phyloP scores from a whole-genome alignment of 1,139 yeast genomes.

The Sugiyamaella grinbergsii region DNA sequence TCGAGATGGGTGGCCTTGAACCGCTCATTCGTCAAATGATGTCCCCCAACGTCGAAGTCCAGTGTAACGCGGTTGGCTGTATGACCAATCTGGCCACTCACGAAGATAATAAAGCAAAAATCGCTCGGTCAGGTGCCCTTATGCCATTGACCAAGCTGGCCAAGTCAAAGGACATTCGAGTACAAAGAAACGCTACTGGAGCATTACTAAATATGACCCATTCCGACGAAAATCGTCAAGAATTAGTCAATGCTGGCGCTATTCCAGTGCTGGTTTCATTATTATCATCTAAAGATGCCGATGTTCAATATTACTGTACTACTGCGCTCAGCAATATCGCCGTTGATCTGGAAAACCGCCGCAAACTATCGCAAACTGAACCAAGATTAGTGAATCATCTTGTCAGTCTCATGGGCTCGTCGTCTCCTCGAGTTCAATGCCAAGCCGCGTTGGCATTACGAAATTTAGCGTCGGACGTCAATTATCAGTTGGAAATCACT shows the following conservation, averaged over 20 bases:
- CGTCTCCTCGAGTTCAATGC: slow-evolving; percentile 90
- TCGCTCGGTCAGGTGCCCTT: slow-evolving; percentile 96
- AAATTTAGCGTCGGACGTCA: slow-evolving; percentile 90
- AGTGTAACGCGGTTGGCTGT: slow-evolving; percentile 98
- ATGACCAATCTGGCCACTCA: slow-evolving; percentile 98
- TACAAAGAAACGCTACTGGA: slow-evolving; percentile 97
- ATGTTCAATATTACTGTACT: slow-evolving; percentile 97
- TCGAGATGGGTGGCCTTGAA: slow-evolving; percentile 97
- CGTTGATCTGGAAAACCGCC: slow-evolving; percentile 89
- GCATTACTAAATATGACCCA: slow-evolving; percentile 98
- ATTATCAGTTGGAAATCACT: slow-evolving; percentile 91
- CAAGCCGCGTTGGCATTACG: slow-evolving; percentile 96
- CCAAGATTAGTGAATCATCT: slow-evolving; percentile 89
- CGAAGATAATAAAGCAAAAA: slow-evolving; percentile 93
- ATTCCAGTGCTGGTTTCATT: slow-evolving; percentile 94
- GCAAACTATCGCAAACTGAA: slow-evolving; percentile 85
- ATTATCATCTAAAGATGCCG: slow-evolving; percentile 85
- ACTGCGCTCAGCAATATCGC: slow-evolving; percentile 97
- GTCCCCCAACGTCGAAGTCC: slow-evolving; percentile 95
- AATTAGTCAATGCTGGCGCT: slow-evolving; percentile 96
- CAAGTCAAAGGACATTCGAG: slow-evolving; percentile 90
- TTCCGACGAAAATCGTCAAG: slow-evolving; percentile 94
- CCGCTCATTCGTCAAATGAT: slow-evolving; percentile 97
- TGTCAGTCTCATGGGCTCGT: slow-evolving; percentile 88
- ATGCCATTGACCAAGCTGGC: slow-evolving; percentile 93